Percentiles rank a stretch among this genome's conserved stretches.
These are phyloP conservation scores for Fusarium dimerum DNA, from an alignment of 2,329 filamentous ascomycete genomes.

Conservation along the genomic window DNA sequence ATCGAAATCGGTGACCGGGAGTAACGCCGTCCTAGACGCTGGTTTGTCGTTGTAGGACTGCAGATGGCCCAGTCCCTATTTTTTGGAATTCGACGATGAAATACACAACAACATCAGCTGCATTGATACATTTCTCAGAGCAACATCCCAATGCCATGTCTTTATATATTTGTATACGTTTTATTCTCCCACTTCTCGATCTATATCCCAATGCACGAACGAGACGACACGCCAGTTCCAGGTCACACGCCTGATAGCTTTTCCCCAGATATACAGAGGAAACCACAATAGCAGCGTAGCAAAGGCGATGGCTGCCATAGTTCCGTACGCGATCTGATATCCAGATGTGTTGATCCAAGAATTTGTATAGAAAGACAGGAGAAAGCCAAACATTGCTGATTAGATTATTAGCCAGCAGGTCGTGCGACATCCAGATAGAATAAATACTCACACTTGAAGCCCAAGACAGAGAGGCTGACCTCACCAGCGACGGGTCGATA, in stretches of 20 bases:
- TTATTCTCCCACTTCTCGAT: constrained; percentile 57
- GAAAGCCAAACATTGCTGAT: constrained; percentile 55
- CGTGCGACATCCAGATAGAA: background rate
- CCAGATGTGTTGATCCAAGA: constrained; percentile 54
- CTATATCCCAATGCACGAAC: constrained; percentile 50
- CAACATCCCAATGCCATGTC: background rate
- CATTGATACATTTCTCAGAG: background rate
- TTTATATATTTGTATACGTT: background rate
- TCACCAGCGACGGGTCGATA: constrained; percentile 61
- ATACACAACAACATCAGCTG: background rate
- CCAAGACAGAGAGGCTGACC: constrained; percentile 52
- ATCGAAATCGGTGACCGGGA: constrained; percentile 51
- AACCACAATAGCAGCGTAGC: constrained; percentile 48
- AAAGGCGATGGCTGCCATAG: constrained; percentile 58
- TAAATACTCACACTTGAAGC: constrained; percentile 51
- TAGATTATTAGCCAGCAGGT: constrained; percentile 6
- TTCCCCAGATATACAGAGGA: constrained; percentile 55
- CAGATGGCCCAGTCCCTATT: background rate
- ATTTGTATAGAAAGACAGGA: constrained; percentile 62
- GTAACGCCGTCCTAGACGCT: constrained; percentile 52
- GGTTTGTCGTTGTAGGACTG: background rate
- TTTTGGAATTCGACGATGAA: background rate
- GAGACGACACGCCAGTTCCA: constrained; percentile 50
- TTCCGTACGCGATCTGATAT: constrained; percentile 53
- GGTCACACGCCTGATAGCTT: constrained; percentile 45